Evolutionary conservation across 768 basidiomycete species (phyloP).

Genomic region (Phaeotremella skinneri): DNA sequence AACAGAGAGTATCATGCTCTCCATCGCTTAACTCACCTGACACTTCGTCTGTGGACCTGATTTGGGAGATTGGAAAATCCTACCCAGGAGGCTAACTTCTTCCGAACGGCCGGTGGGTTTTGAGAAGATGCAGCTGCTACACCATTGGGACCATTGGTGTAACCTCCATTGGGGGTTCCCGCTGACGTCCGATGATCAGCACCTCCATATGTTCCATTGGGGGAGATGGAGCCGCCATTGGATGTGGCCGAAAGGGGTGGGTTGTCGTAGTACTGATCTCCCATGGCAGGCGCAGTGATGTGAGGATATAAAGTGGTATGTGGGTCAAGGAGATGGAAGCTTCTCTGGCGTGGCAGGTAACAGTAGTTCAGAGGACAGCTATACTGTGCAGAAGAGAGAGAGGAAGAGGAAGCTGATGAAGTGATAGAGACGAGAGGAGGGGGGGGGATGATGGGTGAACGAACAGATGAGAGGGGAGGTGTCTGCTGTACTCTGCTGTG

Average conservation of each 20-base stretch:
- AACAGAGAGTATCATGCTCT: background rate
- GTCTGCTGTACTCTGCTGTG: background rate
- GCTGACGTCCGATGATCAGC: constrained; percentile 7
- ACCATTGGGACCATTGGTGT: constrained; percentile 3
- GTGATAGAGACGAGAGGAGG: constrained; percentile 9
- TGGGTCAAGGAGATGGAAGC: no score
- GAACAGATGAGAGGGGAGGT: background rate
- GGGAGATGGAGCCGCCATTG: constrained; percentile 12
- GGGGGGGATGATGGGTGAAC: background rate
- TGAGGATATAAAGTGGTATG: background rate
- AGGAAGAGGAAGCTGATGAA: background rate
- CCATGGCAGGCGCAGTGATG: constrained; percentile 16
- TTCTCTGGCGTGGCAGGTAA: no score
- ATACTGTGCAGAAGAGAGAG: constrained; percentile 2
- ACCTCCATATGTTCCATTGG: constrained; percentile 10
- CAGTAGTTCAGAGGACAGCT: no score
- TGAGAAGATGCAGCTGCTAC: background rate
- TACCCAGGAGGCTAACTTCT: constrained; percentile 51
- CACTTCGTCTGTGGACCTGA: constrained; percentile 98
- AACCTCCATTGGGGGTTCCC: constrained; percentile 12
- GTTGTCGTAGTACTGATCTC: constrained; percentile 37
- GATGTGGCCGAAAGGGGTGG: constrained; percentile 19
- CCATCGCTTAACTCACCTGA: constrained; percentile 67
- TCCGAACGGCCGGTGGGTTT: constrained; percentile 32
- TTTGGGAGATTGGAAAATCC: constrained; percentile 91